These are phyloP conservation scores for Vitis hybrid DNA, from an alignment of 177 flowering plant genomes.

Conservation along the genomic window DNA sequence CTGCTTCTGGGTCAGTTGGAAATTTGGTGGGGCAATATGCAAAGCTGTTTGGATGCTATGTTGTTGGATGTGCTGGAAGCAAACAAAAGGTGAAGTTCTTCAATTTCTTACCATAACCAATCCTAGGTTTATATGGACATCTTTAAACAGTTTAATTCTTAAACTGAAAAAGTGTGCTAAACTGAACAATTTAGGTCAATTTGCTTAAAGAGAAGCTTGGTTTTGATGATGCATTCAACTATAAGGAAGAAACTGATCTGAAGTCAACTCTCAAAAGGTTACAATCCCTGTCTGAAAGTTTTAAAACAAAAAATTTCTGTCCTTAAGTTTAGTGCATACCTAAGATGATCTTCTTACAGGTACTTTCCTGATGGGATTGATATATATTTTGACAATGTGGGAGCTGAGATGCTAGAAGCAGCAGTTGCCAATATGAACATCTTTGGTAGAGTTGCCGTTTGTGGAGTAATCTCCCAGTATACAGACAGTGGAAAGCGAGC, in stretches of 20 bases:
- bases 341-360: slow-evolving; percentile 23
- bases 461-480: slow-evolving; percentile 70
- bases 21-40: slow-evolving; percentile 74
- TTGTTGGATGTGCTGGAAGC: slow-evolving; percentile 72
- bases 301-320: no score
- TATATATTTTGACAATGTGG: slow-evolving; percentile 80
- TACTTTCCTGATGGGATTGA: slow-evolving; percentile 79
- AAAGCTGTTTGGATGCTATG: slow-evolving; percentile 64
- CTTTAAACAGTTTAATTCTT: background rate
- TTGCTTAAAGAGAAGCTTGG: slow-evolving; percentile 64
- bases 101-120: background rate
- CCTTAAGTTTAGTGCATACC: background rate
- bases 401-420: slow-evolving; percentile 72
- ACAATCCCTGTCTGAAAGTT: background rate
- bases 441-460: slow-evolving; percentile 63
- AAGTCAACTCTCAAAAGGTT: slow-evolving; percentile 61
- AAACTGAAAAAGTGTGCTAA: background rate
- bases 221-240: slow-evolving; percentile 80
- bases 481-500: slow-evolving; percentile 34
- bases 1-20: slow-evolving; percentile 81
- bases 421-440: slow-evolving; percentile 70
- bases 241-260: slow-evolving; percentile 64
- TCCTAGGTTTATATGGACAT: no score
- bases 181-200: slow-evolving; percentile 37
- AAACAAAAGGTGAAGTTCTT: slow-evolving; percentile 46